Conservation (phyloP, 31 red algal species). For the Porphyra umbilicalis region DNA sequence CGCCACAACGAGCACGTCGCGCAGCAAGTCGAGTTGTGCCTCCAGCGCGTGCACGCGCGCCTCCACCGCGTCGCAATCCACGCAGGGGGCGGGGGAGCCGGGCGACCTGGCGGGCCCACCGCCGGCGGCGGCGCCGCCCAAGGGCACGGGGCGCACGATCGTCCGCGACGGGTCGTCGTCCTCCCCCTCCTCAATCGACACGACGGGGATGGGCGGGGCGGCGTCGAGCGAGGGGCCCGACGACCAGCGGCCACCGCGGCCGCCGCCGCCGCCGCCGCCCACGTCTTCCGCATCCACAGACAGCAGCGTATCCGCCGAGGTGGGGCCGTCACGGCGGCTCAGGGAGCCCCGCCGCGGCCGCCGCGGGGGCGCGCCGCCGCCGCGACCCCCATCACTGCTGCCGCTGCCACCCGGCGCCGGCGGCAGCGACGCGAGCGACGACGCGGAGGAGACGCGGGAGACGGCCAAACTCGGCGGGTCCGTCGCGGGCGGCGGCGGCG, state of each 20-base stretch:
- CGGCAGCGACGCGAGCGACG: neutral
- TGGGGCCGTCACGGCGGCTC: neutral
- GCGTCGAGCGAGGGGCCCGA: neutral
- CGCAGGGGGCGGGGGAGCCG: neutral
- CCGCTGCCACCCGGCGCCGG: neutral
- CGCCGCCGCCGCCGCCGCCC: neutral
- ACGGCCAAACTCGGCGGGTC: neutral
- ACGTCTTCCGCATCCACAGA: neutral
- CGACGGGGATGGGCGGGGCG: neutral
- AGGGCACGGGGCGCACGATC: neutral
- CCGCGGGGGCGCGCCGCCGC: neutral
- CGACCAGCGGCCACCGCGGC: neutral
- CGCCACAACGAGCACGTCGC: neutral
- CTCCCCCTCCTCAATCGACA: neutral
- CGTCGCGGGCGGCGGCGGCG: neutral
- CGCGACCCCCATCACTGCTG: neutral
- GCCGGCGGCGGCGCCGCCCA: neutral
- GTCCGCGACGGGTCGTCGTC: neutral
- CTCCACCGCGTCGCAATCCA: neutral
- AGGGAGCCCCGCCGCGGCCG: neutral
- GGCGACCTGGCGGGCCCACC: neutral
- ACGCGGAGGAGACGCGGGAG: neutral
- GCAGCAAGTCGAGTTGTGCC: neutral
- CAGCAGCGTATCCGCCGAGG: neutral
- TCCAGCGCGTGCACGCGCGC: neutral